Evolutionary conservation across 345 rosid species (phyloP).

Genomic region (Populus deltoides): DNA sequence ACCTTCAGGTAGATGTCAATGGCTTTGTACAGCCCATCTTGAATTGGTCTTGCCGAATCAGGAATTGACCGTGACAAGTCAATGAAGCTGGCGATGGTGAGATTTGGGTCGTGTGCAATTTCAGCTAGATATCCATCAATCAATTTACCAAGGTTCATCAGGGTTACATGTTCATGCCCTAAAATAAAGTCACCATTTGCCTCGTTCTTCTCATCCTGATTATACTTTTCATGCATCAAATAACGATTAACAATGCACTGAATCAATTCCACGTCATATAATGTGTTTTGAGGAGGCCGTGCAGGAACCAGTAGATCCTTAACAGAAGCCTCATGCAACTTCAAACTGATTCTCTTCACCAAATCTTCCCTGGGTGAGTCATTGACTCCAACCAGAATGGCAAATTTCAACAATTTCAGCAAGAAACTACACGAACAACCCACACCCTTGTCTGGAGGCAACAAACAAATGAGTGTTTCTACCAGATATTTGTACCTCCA

Average conservation of each 20-base stretch:
- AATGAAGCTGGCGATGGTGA: slow-evolving; percentile 47
- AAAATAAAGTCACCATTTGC: slow-evolving; percentile 37
- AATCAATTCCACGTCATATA: slow-evolving; percentile 67
- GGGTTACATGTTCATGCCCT: slow-evolving; percentile 37
- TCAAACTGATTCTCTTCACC: slow-evolving; percentile 52
- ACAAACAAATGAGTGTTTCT: slow-evolving; percentile 60
- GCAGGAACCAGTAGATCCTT: slow-evolving; percentile 62
- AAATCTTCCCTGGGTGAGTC: slow-evolving; percentile 51
- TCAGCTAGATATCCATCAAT: slow-evolving; percentile 68
- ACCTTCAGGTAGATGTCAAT: slow-evolving; percentile 81
- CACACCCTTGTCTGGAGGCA: slow-evolving; percentile 56
- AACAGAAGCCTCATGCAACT: slow-evolving; percentile 69
- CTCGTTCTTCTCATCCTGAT: slow-evolving; percentile 38
- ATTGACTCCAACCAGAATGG: slow-evolving; percentile 56
- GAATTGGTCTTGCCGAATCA: slow-evolving; percentile 64
- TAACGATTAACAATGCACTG: slow-evolving; percentile 47
- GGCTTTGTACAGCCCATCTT: slow-evolving; percentile 82
- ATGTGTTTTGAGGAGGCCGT: slow-evolving; percentile 38
- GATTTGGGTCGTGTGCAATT: slow-evolving; percentile 49
- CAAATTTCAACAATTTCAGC: slow-evolving; percentile 70
- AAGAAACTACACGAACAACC: slow-evolving; percentile 77
- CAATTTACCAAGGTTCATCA: slow-evolving; percentile 62
- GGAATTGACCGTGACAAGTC: slow-evolving; percentile 60
- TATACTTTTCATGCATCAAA: slow-evolving; percentile 40
- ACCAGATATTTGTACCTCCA: slow-evolving; percentile 54